Conservation (phyloP, 225 moss, liverwort and hornwort species). For the Marchantia paleacea region DNA sequence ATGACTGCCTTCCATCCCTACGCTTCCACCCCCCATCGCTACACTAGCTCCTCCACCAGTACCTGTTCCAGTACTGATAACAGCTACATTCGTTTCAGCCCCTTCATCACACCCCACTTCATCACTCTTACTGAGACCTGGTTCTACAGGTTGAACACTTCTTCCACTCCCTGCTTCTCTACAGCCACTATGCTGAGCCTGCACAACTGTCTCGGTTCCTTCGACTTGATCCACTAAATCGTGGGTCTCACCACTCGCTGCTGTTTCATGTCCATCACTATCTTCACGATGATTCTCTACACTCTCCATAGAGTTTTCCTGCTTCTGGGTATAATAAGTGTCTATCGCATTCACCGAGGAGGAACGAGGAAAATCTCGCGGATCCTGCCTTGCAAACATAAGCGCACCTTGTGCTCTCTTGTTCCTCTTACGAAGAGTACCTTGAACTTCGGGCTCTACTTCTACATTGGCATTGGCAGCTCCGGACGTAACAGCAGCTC, state of each 20-base stretch:
- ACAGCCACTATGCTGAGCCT: slow-evolving; percentile 46
- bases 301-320: slow-evolving; percentile 94
- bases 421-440: slow-evolving; percentile 34
- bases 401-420: slow-evolving; percentile 19
- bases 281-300: slow-evolving; percentile 73
- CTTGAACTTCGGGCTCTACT: slow-evolving; percentile 28
- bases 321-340: slow-evolving; percentile 63
- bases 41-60: slow-evolving; percentile 48
- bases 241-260: slow-evolving; percentile 46
- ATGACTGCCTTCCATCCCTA: slow-evolving; percentile 59
- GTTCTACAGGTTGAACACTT: slow-evolving; percentile 41
- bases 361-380: slow-evolving; percentile 61
- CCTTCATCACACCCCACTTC: slow-evolving; percentile 57
- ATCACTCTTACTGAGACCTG: slow-evolving; percentile 60
- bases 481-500: slow-evolving; percentile 34
- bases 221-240: slow-evolving; percentile 52
- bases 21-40: slow-evolving; percentile 50
- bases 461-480: slow-evolving; percentile 19
- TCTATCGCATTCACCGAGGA: slow-evolving; percentile 93
- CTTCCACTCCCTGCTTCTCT: slow-evolving; percentile 40
- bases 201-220: slow-evolving; percentile 52
- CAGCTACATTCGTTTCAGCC: slow-evolving; percentile 52
- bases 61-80: slow-evolving; percentile 48
- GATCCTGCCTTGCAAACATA: slow-evolving; percentile 47
- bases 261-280: slow-evolving; percentile 63